Base-by-base conservation (phyloP, 441 rosid species). In the Euphorbia celastroides region DNA sequence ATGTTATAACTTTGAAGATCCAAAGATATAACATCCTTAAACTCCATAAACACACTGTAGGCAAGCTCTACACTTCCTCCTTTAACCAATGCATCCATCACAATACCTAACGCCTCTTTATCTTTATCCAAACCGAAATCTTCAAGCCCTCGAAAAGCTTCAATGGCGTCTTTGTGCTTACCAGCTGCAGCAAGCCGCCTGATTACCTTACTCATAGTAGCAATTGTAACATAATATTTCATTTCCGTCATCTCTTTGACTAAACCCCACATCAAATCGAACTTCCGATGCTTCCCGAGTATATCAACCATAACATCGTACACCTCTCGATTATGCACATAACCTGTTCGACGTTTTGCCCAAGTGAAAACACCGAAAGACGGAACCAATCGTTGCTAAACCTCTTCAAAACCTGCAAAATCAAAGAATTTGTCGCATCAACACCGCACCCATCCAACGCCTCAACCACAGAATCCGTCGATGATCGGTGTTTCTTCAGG, bases 31-130 rank as follows among this genome's bases (percentile, higher is more conserved):
- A 42, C 50, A 62, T 76, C 79, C 76, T 82, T 78, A 23, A 81
- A 84, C 74, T 81, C 83, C 61, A 65, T 2, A 71, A 82, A 81
- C 57, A 71, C 84, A 27, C 75, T 71, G 36, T 23, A 70, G 48
- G 96, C 98, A 71, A 72, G 78, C 77, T 88, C 96, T 46, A 85
- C 86, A 32, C 86, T 78, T 7, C 79, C 80, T 72, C 71, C 89
- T 62, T 90, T 88, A 25, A 74, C 87, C 84, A 92, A 78, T 57
- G 93, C 87, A 82, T 86, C 95, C 86, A 87, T 80, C 69, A 92
- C 57, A 30, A 41, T 36, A 68, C 83, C 85, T 85, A 86, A 66
- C 60, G 83, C 86, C 72, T 14, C 66, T 5, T 60, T 60, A 60
- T 89, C 83, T 67, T 61, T 80, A 14, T 57, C 63, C 23, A 85